Percentiles rank a stretch among this genome's conserved stretches.
phyloP scores from a whole-genome alignment of 805 yeast genomes.

The Hanseniaspora lachancei region DNA sequence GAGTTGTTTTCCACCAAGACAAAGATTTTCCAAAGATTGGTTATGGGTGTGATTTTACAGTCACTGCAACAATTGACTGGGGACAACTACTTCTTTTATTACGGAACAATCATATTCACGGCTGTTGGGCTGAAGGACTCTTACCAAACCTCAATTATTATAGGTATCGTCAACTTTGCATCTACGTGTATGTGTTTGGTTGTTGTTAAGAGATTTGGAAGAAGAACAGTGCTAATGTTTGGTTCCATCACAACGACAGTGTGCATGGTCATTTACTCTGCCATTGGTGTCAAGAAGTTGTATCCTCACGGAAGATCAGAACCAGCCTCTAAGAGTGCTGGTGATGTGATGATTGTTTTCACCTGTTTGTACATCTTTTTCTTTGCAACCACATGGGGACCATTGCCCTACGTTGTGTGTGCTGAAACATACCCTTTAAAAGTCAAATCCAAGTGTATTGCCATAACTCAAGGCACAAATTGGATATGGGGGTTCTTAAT shows the following conservation, averaged over 20 bases:
- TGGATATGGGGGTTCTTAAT: conserved; percentile 58
- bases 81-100: conserved; percentile 54
- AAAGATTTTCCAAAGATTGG: conserved; percentile 35
- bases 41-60: conserved; percentile 43
- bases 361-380: conserved; percentile 57
- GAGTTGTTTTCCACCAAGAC: conserved; percentile 57
- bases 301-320: conserved; percentile 32
- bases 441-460: conserved; percentile 45
- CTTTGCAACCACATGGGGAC: conserved; percentile 68
- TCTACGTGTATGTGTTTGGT: conserved; percentile 41
- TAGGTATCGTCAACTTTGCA: conserved; percentile 48
- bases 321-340: conserved; percentile 42
- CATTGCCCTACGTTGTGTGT: conserved; percentile 48
- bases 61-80: conserved; percentile 57
- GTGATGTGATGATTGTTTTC: conserved; percentile 58
- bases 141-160: conserved; percentile 43
- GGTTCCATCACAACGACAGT: conserved; percentile 39
- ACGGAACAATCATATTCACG: conserved; percentile 49
- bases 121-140: conserved; percentile 49
- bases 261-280: conserved; percentile 39
- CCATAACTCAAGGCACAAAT: conserved; percentile 48
- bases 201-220: conserved; percentile 43
- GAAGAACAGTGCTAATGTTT: conserved; percentile 35
- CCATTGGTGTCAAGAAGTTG: conserved; percentile 43
- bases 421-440: conserved; percentile 63